These are phyloP conservation scores for Fallopia convolvulus DNA, from an alignment of 148 eudicot genomes.

Conservation along the genomic window DNA sequence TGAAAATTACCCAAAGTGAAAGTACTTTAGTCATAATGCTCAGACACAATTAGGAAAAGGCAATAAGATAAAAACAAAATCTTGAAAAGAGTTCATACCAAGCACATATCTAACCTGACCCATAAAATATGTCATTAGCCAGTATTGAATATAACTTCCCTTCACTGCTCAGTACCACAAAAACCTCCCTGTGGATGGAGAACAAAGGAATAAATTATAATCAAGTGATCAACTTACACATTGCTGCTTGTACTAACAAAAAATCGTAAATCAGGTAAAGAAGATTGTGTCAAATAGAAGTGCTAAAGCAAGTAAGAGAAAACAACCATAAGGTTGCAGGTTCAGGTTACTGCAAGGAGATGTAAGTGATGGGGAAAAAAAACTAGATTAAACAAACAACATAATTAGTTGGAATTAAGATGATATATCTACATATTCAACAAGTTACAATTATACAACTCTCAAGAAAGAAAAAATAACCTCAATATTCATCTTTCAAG, in stretches of 20 bases:
- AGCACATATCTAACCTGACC: conserved; percentile 69
- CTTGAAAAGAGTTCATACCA: conserved; percentile 49
- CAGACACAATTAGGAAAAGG: conserved; percentile 5
- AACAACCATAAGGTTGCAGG: background rate
- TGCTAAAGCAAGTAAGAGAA: background rate
- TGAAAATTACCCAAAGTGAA: conserved; percentile 20
- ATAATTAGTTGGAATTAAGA: background rate
- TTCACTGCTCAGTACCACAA: conserved; percentile 49
- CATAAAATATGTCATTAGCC: conserved; percentile 26
- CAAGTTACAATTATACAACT: background rate
- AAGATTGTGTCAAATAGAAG: background rate
- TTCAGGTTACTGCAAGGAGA: background rate
- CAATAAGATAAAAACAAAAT: conserved; percentile 11
- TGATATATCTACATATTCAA: background rate
- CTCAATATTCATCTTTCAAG: background rate
- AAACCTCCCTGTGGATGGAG: conserved; percentile 42
- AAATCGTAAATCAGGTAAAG: background rate
- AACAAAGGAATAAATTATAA: background rate
- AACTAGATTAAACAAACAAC: background rate
- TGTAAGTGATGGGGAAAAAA: background rate
- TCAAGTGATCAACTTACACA: background rate
- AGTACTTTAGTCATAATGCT: conserved; percentile 16
- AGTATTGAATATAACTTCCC: conserved; percentile 49
- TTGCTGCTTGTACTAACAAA: background rate
- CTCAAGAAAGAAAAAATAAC: background rate